These are phyloP conservation scores for Termitomyces bulborhizus DNA, from an alignment of 768 basidiomycete genomes.

Conservation along the genomic window DNA sequence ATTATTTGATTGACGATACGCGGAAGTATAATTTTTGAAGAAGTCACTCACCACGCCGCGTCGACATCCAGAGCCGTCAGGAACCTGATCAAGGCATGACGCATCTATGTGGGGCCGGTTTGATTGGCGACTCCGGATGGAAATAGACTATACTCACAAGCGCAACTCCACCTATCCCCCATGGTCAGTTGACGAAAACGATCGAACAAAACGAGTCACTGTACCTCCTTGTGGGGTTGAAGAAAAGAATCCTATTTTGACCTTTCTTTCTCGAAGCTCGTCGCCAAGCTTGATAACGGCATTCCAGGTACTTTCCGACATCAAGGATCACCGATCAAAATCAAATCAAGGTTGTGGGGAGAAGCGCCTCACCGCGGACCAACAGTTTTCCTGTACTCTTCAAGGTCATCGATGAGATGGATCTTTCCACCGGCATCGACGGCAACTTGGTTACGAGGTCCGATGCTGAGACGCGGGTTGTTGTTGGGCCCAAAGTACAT, in stretches of 20 bases:
- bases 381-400: conserved; percentile 71
- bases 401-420: conserved; percentile 77
- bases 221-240: conserved; percentile 92
- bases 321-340: conserved; percentile 1
- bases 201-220: conserved; percentile 16
- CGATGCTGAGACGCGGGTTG: conserved; percentile 79
- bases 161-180: conserved; percentile 75
- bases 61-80: conserved; percentile 76
- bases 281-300: conserved; percentile 76
- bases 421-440: conserved; percentile 87
- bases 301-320: conserved; percentile 58
- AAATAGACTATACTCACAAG: conserved; percentile 49
- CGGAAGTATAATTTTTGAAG: not conserved
- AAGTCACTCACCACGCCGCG: conserved; percentile 62
- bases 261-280: conserved; percentile 79
- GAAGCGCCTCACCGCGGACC: conserved; percentile 38
- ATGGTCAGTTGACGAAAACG: conserved; percentile 7
- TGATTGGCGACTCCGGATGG: conserved; percentile 4
- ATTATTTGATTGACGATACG: not conserved
- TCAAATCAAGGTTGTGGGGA: not conserved
- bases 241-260: conserved; percentile 91
- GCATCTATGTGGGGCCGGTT: conserved; percentile 52
- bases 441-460: conserved; percentile 78
- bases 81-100: conserved; percentile 89
- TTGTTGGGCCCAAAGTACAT: conserved; percentile 81